These are phyloP conservation scores for Pulveroboletus sp. DNA, from an alignment of 768 basidiomycete species.

Conservation along the genomic window DNA sequence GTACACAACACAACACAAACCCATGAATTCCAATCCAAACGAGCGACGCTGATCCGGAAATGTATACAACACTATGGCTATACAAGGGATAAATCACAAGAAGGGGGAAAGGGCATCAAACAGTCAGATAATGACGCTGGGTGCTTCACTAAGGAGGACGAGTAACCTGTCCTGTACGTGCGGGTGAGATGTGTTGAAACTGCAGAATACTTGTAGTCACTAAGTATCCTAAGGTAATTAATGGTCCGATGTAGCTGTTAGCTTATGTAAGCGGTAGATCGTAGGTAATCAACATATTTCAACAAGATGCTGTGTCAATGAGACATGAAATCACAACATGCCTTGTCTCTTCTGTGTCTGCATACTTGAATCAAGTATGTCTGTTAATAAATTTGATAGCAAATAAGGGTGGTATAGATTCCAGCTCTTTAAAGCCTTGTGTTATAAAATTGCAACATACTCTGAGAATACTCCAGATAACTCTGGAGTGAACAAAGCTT, in stretches of 20 bases:
- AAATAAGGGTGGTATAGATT: conserved; percentile 62
- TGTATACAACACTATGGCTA: conserved; percentile 17
- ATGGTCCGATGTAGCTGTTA: no score
- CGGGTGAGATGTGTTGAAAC: conserved; percentile 6
- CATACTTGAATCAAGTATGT: conserved; percentile 52
- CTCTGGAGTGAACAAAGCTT: no score
- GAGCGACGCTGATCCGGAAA: conserved; percentile 9
- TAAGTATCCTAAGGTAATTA: no score
- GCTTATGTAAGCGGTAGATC: no score
- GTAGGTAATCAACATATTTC: no score
- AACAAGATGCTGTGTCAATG: neutral
- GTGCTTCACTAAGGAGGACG: conserved; percentile 28
- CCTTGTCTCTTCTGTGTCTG: conserved; percentile 63
- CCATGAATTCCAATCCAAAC: neutral
- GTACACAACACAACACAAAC: neutral
- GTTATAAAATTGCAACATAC: no score
- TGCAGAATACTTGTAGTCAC: no score
- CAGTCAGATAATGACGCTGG: conserved; percentile 25
- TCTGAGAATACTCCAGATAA: no score
- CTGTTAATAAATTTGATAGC: conserved; percentile 55
- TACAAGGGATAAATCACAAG: conserved; percentile 7
- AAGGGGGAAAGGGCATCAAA: conserved; percentile 7
- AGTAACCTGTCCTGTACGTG: conserved; percentile 21
- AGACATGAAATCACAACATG: conserved; percentile 15
- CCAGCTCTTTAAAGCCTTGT: conserved; percentile 64